A percentile compares a stretch with the other conserved stretches of the same genome.
These are phyloP conservation scores for Pezicula neosporulosa DNA, from an alignment of 2,329 filamentous ascomycete genomes.

Conservation along the genomic window DNA sequence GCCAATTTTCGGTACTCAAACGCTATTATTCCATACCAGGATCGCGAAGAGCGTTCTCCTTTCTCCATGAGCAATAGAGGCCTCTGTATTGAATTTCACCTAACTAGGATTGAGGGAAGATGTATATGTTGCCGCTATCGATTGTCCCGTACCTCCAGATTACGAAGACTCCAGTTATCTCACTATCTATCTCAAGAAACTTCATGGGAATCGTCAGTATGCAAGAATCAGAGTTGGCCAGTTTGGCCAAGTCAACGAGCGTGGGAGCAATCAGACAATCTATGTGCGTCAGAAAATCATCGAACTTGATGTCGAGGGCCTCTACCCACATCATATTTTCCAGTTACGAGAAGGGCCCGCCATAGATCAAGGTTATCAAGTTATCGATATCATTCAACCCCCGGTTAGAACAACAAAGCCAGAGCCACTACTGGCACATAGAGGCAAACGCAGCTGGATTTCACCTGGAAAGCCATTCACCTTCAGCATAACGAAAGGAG, in stretches of 20 bases:
- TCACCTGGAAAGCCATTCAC: not conserved
- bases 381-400: not conserved
- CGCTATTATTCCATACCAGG: conserved; percentile 28
- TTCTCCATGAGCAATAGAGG: not conserved
- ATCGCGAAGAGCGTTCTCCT: conserved; percentile 24
- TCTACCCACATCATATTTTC: not conserved
- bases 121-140: conserved; percentile 26
- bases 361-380: not conserved
- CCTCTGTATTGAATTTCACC: not conserved
- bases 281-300: conserved; percentile 26
- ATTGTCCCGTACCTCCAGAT: conserved; percentile 29
- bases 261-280: conserved; percentile 19
- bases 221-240: conserved; percentile 19
- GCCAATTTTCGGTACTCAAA: conserved; percentile 35
- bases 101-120: not conserved
- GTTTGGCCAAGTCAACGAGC: conserved; percentile 15
- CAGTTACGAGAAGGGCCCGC: not conserved
- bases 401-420: not conserved
- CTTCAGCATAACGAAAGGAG: not conserved
- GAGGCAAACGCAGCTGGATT: not conserved
- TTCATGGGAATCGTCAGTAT: conserved; percentile 14
- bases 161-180: conserved; percentile 27
- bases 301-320: not conserved
- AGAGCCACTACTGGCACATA: not conserved
- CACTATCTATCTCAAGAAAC: conserved; percentile 26